Conservation (phyloP, 139 green algal genomes). For the Marvania coccoides region DNA sequence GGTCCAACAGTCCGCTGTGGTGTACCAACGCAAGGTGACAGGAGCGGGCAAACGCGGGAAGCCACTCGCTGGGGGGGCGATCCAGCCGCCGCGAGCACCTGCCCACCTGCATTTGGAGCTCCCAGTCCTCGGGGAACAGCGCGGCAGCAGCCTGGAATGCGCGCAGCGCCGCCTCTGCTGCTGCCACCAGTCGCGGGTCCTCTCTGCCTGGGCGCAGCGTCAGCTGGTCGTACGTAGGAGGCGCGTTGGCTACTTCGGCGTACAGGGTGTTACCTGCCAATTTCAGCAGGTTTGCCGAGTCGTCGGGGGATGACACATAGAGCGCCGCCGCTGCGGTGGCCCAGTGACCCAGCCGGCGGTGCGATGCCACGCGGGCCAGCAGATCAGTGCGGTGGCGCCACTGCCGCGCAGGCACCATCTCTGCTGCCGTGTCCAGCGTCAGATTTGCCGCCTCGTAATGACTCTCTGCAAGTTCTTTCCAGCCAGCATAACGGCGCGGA, state of each 20-base stretch:
- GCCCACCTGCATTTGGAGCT: not conserved
- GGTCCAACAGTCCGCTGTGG: conserved; percentile 1
- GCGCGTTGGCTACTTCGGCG: not conserved
- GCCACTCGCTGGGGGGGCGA: not conserved
- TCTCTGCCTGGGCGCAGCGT: not conserved
- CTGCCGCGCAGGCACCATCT: not conserved
- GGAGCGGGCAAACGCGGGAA: not conserved
- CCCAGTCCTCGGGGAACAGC: not conserved
- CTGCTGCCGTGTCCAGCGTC: not conserved
- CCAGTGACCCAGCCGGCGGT: not conserved
- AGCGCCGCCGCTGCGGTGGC: not conserved
- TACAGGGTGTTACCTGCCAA: not conserved
- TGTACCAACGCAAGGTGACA: not conserved
- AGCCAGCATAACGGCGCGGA: not conserved
- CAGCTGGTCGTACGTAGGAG: conserved; percentile 4
- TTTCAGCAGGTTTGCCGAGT: not conserved
- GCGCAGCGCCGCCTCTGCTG: not conserved
- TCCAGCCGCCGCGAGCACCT: not conserved
- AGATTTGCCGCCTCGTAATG: not conserved
- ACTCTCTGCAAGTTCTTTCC: not conserved
- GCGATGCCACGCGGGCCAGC: not conserved
- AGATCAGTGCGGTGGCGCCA: not conserved
- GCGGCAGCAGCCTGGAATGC: not conserved
- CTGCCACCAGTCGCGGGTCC: not conserved
- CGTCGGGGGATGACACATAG: not conserved